Percentiles rank a stretch among this genome's conserved stretches.
phyloP scores from a whole-genome alignment of 208 protist species.

The Entamoeba dispar region DNA sequence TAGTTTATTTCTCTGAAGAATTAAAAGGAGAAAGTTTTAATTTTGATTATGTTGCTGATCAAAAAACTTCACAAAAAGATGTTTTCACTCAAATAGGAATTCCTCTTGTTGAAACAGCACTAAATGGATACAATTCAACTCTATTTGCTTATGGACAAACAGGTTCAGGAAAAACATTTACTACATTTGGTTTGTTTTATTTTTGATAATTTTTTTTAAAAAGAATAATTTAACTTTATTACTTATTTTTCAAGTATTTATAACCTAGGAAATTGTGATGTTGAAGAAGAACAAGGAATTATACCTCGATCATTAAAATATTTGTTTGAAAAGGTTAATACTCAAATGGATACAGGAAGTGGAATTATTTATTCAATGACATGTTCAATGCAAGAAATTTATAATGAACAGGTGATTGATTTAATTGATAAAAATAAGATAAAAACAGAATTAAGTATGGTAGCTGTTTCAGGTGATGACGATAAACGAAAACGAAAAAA shows the following conservation, averaged over 20 bases:
- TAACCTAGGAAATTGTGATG: neutral
- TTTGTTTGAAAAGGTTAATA: neutral
- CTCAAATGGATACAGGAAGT: neutral
- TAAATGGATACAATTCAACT: constrained; percentile 1
- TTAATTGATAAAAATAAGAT: neutral
- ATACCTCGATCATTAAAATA: neutral
- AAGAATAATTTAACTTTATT: neutral
- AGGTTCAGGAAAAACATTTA: constrained; percentile 6
- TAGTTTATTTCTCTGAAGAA: neutral
- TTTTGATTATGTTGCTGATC: neutral
- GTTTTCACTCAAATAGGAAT: neutral
- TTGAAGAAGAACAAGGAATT: neutral
- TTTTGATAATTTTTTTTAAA: neutral
- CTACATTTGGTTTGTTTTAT: neutral
- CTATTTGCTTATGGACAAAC: constrained; percentile 14
- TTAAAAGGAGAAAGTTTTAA: neutral
- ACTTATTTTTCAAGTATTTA: neutral
- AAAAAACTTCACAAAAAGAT: neutral
- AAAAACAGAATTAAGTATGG: neutral
- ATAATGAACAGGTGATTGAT: constrained; percentile 9
- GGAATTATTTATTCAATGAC: neutral
- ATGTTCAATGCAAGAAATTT: neutral
- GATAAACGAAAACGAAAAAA: neutral
- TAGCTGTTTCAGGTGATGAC: neutral
- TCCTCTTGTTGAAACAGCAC: neutral